Evolutionary conservation across 352 stramenopile species (phyloP).

Genomic region (Phytophthora megakarya): DNA sequence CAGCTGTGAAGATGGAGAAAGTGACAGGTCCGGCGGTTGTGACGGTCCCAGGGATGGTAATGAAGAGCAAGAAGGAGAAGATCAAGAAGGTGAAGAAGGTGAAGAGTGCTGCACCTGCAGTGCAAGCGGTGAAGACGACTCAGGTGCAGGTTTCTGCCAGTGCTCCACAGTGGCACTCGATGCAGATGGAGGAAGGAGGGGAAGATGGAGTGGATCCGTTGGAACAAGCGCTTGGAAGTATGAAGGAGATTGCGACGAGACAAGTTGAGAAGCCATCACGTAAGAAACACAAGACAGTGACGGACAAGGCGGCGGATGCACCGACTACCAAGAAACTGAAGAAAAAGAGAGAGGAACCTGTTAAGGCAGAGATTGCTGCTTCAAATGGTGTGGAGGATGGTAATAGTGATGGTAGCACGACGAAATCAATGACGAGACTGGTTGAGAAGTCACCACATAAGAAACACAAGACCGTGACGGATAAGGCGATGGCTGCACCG

Average conservation of each 20-base stretch:
- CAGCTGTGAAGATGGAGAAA: slow-evolving; percentile 8
- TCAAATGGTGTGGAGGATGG: not conserved
- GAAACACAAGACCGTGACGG: slow-evolving; percentile 21
- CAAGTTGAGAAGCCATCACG: slow-evolving; percentile 1
- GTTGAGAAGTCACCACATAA: slow-evolving; percentile 9
- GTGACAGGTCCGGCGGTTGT: slow-evolving; percentile 16
- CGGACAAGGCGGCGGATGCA: not conserved
- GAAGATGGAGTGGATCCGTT: slow-evolving; percentile 34
- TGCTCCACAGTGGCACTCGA: slow-evolving; percentile 9
- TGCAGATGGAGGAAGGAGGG: slow-evolving; percentile 6
- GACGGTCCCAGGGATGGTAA: slow-evolving; percentile 9
- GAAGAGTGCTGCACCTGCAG: not conserved
- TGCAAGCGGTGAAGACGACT: slow-evolving; percentile 17
- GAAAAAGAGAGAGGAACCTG: not conserved
- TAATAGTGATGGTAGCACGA: not conserved
- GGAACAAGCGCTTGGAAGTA: slow-evolving; percentile 41
- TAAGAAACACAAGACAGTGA: slow-evolving; percentile 28
- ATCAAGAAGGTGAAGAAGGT: slow-evolving; percentile 13
- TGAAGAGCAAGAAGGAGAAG: not conserved
- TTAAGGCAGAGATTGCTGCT: not conserved
- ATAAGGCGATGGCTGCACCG: not conserved
- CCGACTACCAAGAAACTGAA: slow-evolving; percentile 12
- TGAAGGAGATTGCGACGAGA: slow-evolving; percentile 37
- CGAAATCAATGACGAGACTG: not conserved
- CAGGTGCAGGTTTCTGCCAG: not conserved